These are phyloP conservation scores for Camellia sinensis DNA, from an alignment of 148 eudicot genomes.

Conservation along the genomic window DNA sequence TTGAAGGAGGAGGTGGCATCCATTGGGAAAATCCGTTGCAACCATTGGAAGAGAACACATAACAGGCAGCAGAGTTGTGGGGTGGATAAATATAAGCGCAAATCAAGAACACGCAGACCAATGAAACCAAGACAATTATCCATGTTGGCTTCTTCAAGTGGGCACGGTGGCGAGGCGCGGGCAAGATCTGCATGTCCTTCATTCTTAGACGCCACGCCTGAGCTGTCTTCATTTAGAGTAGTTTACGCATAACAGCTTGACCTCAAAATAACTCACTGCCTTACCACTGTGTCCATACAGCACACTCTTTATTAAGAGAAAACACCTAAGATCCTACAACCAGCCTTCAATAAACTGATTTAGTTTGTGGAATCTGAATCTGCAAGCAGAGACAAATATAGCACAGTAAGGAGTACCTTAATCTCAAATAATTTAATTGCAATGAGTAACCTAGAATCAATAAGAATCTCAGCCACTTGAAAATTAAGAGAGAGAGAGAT, in stretches of 20 bases:
- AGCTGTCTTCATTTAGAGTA: constrained; percentile 43
- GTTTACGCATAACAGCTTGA: constrained; percentile 18
- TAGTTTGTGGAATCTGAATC: constrained; percentile 4
- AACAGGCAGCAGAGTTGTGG: constrained; percentile 52
- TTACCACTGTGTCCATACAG: background rate
- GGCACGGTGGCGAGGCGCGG: constrained; percentile 46
- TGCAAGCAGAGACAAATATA: constrained; percentile 8
- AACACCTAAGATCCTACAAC: background rate
- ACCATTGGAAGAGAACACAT: constrained; percentile 57
- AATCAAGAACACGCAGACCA: constrained; percentile 53
- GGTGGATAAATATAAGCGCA: constrained; percentile 65
- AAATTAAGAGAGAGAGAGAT: background rate
- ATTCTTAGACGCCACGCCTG: constrained; percentile 56
- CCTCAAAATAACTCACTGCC: background rate
- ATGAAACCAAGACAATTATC: constrained; percentile 57
- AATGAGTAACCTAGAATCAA: background rate
- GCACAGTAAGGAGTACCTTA: background rate
- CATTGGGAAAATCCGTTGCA: constrained; percentile 54
- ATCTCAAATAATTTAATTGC: background rate
- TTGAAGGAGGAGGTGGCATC: constrained; percentile 47
- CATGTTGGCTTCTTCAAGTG: constrained; percentile 58
- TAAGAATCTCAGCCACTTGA: background rate
- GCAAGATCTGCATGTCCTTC: constrained; percentile 55
- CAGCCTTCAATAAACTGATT: constrained; percentile 11
- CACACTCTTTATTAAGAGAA: background rate